Evolutionary conservation across 345 rosid species (phyloP).

Genomic region (Laguncularia racemosa): DNA sequence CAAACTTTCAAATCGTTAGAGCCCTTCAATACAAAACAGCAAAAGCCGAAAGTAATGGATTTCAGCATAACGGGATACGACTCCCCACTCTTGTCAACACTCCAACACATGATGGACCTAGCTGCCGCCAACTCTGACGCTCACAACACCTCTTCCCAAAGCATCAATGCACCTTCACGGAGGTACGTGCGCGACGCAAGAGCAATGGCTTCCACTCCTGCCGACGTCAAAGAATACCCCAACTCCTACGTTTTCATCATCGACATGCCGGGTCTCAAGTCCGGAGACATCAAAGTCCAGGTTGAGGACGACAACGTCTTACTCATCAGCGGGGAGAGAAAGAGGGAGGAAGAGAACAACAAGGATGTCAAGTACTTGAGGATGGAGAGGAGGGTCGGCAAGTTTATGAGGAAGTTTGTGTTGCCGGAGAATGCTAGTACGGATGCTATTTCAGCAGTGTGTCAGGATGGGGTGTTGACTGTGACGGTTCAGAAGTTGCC

Average conservation of each 20-base stretch:
- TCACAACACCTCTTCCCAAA: neutral
- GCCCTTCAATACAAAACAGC: too few relatives aligned
- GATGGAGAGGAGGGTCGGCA: conserved; percentile 77
- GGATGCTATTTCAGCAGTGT: conserved; percentile 51
- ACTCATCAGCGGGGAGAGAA: conserved; percentile 55
- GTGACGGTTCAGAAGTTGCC: conserved; percentile 72
- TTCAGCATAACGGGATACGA: conserved; percentile 31
- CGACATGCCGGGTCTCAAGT: conserved; percentile 80
- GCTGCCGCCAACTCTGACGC: conserved; percentile 10
- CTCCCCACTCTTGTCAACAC: conserved; percentile 28
- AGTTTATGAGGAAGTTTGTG: conserved; percentile 66
- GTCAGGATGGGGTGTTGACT: conserved; percentile 66
- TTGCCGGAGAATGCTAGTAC: conserved; percentile 65
- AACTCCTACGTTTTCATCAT: conserved; percentile 47
- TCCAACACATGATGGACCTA: conserved; percentile 53
- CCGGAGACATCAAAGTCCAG: conserved; percentile 61
- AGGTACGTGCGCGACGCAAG: conserved; percentile 54
- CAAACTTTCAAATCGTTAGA: too few relatives aligned
- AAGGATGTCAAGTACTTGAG: conserved; percentile 56
- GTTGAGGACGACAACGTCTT: conserved; percentile 71
- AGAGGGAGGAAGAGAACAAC: conserved; percentile 40
- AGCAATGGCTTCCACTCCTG: conserved; percentile 87
- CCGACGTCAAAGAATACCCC: conserved; percentile 58
- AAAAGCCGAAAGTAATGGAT: conserved; percentile 31
- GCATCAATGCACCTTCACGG: conserved; percentile 33